A percentile compares a stretch with the other conserved stretches of the same genome.
phyloP scores from a whole-genome alignment of 257 asterid genomes.

The Buddleja alternifolia region DNA sequence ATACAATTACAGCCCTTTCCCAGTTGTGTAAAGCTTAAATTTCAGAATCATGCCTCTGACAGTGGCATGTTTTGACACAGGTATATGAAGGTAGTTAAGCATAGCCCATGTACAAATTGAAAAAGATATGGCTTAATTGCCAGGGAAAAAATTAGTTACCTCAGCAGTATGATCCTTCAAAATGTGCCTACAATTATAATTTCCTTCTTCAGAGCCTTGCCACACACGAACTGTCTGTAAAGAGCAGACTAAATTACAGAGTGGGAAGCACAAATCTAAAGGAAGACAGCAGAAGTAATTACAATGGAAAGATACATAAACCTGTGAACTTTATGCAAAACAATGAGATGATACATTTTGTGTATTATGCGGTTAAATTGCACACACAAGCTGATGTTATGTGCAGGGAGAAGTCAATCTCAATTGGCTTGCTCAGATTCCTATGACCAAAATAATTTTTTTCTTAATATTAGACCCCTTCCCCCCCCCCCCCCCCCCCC shows the following conservation, averaged over 20 bases:
- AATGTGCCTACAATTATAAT: constrained; percentile 66
- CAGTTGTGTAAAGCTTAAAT: neutral
- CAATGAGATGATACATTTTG: neutral
- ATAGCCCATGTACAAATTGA: constrained; percentile 2
- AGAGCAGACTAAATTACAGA: constrained; percentile 20
- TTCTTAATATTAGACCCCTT: too few relatives aligned
- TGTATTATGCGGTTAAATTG: neutral
- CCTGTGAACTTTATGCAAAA: neutral
- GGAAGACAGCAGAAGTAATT: neutral
- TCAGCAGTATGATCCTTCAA: constrained; percentile 93
- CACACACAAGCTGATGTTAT: neutral
- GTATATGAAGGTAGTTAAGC: neutral
- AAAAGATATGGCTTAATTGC: neutral
- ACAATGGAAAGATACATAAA: neutral
- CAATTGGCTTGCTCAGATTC: neutral
- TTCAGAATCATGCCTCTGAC: neutral
- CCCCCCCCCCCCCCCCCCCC: too few relatives aligned
- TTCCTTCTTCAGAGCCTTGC: constrained; percentile 78
- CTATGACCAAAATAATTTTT: neutral
- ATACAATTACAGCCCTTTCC: neutral
- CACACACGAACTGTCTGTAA: constrained; percentile 97
- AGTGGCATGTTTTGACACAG: neutral
- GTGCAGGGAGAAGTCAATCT: neutral
- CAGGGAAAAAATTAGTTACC: constrained; percentile 49
- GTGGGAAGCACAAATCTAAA: constrained; percentile 4